phyloP scores from a whole-genome alignment of 371 early-diverging fungal species.

The Syncephalastrum racemosum region DNA sequence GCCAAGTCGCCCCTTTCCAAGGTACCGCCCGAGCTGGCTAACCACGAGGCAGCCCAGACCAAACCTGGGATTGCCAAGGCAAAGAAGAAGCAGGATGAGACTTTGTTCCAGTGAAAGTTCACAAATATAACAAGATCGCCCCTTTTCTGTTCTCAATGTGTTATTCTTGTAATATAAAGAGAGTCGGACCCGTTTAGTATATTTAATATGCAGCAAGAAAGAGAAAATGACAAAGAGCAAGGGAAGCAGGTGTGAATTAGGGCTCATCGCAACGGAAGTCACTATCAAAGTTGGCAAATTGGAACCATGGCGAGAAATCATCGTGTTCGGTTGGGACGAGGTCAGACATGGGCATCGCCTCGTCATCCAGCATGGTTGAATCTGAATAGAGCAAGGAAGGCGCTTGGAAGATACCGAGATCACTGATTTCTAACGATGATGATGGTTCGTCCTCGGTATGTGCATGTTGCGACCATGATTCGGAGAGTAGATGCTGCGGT shows the following conservation, averaged over 20 bases:
- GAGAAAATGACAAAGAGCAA: no score
- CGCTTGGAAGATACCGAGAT: constrained; percentile 19
- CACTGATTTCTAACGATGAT: constrained; percentile 8
- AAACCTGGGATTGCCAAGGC: constrained; percentile 57
- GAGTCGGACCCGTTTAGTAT: no score
- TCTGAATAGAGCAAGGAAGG: constrained; percentile 32
- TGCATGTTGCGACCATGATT: no score
- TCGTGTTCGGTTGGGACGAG: constrained; percentile 7
- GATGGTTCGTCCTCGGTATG: no score
- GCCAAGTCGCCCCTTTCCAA: constrained; percentile 76
- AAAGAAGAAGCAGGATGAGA: constrained; percentile 65
- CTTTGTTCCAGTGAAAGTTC: constrained; percentile 43
- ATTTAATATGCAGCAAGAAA: no score
- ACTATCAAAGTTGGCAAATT: constrained; percentile 35
- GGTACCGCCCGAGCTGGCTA: constrained; percentile 84
- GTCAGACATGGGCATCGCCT: constrained; percentile 12
- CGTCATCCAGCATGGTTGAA: constrained; percentile 22
- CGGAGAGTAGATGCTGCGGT: no score
- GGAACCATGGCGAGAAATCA: constrained; percentile 19
- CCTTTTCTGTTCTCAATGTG: no score
- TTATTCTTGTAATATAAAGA: no score
- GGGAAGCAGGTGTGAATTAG: no score
- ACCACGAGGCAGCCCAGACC: constrained; percentile 84
- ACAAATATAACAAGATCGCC: not conserved
- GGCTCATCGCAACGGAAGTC: constrained; percentile 22